Percentiles rank a stretch among this genome's conserved stretches.
These are phyloP conservation scores for Aspergillus hortae DNA, from an alignment of 2,329 filamentous ascomycete genomes.

Conservation along the genomic window DNA sequence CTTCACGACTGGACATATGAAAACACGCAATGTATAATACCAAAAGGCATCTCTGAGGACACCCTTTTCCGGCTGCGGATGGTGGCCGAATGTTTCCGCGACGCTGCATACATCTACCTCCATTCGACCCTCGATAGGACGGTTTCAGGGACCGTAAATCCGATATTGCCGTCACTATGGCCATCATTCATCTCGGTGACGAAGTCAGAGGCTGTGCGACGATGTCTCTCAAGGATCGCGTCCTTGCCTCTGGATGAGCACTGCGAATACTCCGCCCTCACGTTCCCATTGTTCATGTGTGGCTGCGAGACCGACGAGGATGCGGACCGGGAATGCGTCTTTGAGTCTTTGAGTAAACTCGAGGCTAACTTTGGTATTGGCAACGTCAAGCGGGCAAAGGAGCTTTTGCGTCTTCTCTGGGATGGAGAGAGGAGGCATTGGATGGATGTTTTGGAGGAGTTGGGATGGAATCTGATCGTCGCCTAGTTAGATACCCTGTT, in stretches of 20 bases:
- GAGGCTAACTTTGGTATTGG: constrained; percentile 35
- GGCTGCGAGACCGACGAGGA: constrained; percentile 28
- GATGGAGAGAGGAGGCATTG: constrained; percentile 22
- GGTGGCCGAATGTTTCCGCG: constrained; percentile 36
- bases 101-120: constrained; percentile 35
- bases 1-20: constrained; percentile 30
- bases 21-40: constrained; percentile 27
- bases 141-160: constrained; percentile 5
- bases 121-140: constrained; percentile 34
- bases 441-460: constrained; percentile 29
- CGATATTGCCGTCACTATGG: constrained; percentile 1
- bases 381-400: constrained; percentile 32
- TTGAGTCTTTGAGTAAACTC: constrained; percentile 24
- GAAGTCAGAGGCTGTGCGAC: constrained; percentile 25
- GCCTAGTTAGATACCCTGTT: constrained; percentile 14
- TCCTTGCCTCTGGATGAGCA: constrained; percentile 28
- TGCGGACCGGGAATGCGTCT: constrained; percentile 22
- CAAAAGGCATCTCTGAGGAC: constrained; percentile 24
- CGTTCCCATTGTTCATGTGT: constrained; percentile 36
- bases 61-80: constrained; percentile 30
- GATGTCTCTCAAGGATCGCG: constrained; percentile 24
- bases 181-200: constrained; percentile 21
- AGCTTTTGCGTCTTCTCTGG: constrained; percentile 28
- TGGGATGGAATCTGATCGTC: constrained; percentile 32
- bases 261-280: constrained; percentile 36